These are phyloP conservation scores for Hygrophoropsis aurantiaca DNA, from an alignment of 768 basidiomycete genomes.

Conservation along the genomic window DNA sequence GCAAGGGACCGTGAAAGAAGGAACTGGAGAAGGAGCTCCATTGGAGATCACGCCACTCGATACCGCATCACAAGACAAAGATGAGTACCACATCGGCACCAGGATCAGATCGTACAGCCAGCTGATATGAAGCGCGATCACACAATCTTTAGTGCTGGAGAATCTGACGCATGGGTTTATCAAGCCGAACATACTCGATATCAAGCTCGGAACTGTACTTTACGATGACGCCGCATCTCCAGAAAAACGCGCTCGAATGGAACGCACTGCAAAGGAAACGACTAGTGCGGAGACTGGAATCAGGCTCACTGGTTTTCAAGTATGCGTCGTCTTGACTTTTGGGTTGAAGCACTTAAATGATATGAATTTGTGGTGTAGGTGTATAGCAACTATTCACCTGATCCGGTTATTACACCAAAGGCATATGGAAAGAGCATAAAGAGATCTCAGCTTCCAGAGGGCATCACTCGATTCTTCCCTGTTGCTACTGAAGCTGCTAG, in stretches of 20 bases:
- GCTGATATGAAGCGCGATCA: slow-evolving; percentile 3
- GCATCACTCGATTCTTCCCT: slow-evolving; percentile 80
- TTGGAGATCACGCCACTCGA: slow-evolving; percentile 21
- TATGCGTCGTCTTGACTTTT: no score
- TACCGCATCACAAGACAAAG: slow-evolving; percentile 39
- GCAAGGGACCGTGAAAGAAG: slow-evolving; percentile 55
- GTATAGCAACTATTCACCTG: slow-evolving; percentile 57
- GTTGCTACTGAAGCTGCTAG: slow-evolving; percentile 23
- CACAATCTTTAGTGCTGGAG: slow-evolving; percentile 81
- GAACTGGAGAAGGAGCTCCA: slow-evolving; percentile 24
- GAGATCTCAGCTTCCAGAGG: slow-evolving; percentile 67
- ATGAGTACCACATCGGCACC: slow-evolving; percentile 32
- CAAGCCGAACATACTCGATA: slow-evolving; percentile 85
- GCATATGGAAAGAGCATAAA: slow-evolving; percentile 78
- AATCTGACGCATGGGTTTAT: slow-evolving; percentile 74
- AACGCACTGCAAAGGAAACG: slow-evolving; percentile 61
- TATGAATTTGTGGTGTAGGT: slow-evolving; percentile 51
- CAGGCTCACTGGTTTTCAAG: slow-evolving; percentile 89
- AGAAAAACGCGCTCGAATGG: slow-evolving; percentile 82
- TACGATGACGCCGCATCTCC: slow-evolving; percentile 65
- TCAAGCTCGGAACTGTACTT: slow-evolving; percentile 91
- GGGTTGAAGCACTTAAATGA: no score
- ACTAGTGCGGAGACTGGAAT: slow-evolving; percentile 79
- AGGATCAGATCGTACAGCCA: background rate
- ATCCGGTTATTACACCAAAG: slow-evolving; percentile 67